Evolutionary conservation across 1,284 basidiomycete genomes (phyloP).

Genomic region (Thecaphora thlaspeos): DNA sequence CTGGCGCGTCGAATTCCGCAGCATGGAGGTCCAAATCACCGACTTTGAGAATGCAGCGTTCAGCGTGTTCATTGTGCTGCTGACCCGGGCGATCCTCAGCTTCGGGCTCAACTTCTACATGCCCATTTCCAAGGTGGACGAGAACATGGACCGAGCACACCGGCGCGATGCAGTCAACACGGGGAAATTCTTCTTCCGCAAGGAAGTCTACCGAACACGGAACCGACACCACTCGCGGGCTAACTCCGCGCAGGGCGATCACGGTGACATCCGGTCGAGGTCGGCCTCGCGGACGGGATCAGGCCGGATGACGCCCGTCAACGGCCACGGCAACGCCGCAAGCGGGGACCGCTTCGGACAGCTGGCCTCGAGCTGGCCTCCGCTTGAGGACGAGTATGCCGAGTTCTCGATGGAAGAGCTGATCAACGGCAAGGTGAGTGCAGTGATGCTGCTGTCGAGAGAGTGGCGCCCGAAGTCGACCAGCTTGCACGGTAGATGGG

Average conservation of each 20-base stretch:
- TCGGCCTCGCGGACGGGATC: neutral
- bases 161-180: constrained; percentile 72
- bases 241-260: constrained; percentile 8
- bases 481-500: no score
- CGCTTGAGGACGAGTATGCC: constrained; percentile 75
- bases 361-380: constrained; percentile 12
- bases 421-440: constrained; percentile 72
- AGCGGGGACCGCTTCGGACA: neutral
- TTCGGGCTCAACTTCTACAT: constrained; percentile 94
- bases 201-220: constrained; percentile 68
- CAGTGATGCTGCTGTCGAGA: no score
- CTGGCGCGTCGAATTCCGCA: constrained; percentile 97
- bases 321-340: constrained; percentile 3
- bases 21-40: constrained; percentile 98
- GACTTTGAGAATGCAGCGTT: constrained; percentile 99
- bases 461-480: no score
- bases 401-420: constrained; percentile 92
- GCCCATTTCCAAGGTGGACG: constrained; percentile 96
- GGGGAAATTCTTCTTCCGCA: constrained; percentile 86
- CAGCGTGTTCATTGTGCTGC: constrained; percentile 86
- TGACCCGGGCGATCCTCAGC: constrained; percentile 86
- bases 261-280: neutral
- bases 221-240: constrained; percentile 56
- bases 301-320: neutral
- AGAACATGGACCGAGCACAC: constrained; percentile 92